Evolutionary conservation across 225 moss, liverwort and hornwort species (phyloP), one percentile per base, ranked within the genome.

Genomic region (Neckera pumila): DNA sequence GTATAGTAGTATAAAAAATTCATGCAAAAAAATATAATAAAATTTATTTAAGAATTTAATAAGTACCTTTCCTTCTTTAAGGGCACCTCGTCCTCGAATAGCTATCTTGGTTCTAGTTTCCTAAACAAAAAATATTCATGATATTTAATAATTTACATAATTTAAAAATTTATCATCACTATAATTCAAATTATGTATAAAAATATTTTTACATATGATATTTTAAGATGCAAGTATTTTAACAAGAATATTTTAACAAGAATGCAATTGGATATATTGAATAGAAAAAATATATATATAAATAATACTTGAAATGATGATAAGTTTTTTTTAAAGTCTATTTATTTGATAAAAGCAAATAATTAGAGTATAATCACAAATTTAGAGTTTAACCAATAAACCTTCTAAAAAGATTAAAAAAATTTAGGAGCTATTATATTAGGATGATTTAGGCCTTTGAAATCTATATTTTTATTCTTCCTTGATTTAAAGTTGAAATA

Each of bases 21-120:
- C 2, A n/a, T n/a, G 1, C 3, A 53, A 26, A 65, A 49, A 47
- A 51, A 20, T 21, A 7, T 17, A 20, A 40, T n/a, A 22, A 27
- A 7, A 17, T 17, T 17, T 28, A 9, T 9, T 8, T 21, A 12
- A 28, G 1, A 22, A 7, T 38, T 4, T 56, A 33, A 14, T 38
- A 40, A 83, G 14, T 84, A 98, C 97, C 95, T 98, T 98, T 10
- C 96, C 97, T 95, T 98, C 96, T 90, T 98, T 98, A 2, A 98
- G 84, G 25, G 96, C 97, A 88, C 97, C 97, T 86, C 93, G 92
- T n/a, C 97, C 97, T 85, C 94, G 91, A 73, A 98, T 96, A 51
- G 96, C 97, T 86, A 98, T 98, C 28, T 95, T 98, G 7, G 97
- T 93, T 75, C 97, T 95, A 17, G 97, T 98, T 92, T 96, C 97